Evolutionary conservation across 1,139 yeast species (phyloP).

Genomic region (Lipomyces yarrowii): DNA sequence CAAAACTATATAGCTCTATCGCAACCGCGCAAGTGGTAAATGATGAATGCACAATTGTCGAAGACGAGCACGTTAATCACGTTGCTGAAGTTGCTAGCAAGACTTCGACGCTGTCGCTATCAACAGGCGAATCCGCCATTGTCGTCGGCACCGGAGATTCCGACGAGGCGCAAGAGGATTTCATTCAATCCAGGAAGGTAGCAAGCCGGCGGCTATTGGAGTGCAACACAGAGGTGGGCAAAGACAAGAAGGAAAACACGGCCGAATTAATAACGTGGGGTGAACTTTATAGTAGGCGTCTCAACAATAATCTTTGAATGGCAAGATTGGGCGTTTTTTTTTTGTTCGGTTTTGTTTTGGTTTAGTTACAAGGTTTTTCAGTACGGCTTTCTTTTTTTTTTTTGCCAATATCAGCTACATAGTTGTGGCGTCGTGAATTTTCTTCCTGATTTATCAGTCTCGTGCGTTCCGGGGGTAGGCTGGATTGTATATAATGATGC

Average conservation of each 20-base stretch:
- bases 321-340: neutral
- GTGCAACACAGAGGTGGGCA: neutral
- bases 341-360: neutral
- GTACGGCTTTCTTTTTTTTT: too few species aligned
- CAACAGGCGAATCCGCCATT: neutral
- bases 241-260: neutral
- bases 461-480: neutral
- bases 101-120: neutral
- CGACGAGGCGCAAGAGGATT: neutral
- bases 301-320: neutral
- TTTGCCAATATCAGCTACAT: neutral
- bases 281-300: constrained; percentile 14
- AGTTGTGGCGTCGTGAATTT: neutral
- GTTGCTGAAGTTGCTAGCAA: neutral
- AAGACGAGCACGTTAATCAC: neutral
- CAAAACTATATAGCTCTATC: neutral
- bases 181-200: neutral
- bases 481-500: neutral
- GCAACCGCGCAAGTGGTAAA: neutral
- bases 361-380: neutral
- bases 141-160: neutral
- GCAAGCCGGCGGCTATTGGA: neutral
- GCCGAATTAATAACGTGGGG: constrained; percentile 7
- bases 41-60: constrained; percentile 1
- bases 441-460: neutral